phyloP scores from a whole-genome alignment of 768 basidiomycete species.

The Rhodosporidiobolus sp. region DNA sequence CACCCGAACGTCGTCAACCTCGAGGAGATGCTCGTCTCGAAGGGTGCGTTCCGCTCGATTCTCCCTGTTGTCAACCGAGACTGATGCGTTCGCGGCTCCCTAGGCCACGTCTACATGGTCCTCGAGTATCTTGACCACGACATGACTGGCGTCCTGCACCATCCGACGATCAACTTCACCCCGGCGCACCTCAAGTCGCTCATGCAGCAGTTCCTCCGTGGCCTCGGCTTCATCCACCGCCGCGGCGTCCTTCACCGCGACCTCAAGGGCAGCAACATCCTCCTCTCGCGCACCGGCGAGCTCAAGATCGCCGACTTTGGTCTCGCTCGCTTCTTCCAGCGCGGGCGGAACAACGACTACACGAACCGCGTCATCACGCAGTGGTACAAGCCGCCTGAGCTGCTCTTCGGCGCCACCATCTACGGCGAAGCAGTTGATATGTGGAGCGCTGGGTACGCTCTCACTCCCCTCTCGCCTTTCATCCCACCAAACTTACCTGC shows the following conservation, averaged over 20 bases:
- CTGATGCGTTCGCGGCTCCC: constrained; percentile 28
- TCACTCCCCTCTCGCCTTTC: constrained; percentile 70
- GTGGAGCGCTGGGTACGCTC: constrained; percentile 99
- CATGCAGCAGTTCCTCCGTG: constrained; percentile 90
- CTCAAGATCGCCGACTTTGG: constrained; percentile 97
- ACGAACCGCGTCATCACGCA: constrained; percentile 99
- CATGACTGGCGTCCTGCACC: constrained; percentile 86
- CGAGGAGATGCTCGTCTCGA: constrained; percentile 98
- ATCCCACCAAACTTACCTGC: not conserved
- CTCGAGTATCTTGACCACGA: constrained; percentile 99
- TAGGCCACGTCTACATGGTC: constrained; percentile 98
- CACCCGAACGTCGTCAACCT: constrained; percentile 86
- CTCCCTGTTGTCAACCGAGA: not conserved
- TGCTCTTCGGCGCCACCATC: constrained; percentile 88
- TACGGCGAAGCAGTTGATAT: constrained; percentile 98
- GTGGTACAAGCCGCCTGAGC: constrained; percentile 96
- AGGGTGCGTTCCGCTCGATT: constrained; percentile 59
- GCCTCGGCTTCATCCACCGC: constrained; percentile 90
- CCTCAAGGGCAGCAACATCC: constrained; percentile 97
- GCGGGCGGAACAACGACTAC: constrained; percentile 82
- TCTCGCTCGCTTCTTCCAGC: constrained; percentile 91
- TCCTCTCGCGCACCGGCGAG: constrained; percentile 84
- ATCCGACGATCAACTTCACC: constrained; percentile 77
- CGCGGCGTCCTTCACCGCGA: constrained; percentile 96
- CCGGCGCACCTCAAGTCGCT: constrained; percentile 91